These are phyloP conservation scores for Carex littledalei DNA, from an alignment of 176 grass and related monocot species.

Conservation along the genomic window DNA sequence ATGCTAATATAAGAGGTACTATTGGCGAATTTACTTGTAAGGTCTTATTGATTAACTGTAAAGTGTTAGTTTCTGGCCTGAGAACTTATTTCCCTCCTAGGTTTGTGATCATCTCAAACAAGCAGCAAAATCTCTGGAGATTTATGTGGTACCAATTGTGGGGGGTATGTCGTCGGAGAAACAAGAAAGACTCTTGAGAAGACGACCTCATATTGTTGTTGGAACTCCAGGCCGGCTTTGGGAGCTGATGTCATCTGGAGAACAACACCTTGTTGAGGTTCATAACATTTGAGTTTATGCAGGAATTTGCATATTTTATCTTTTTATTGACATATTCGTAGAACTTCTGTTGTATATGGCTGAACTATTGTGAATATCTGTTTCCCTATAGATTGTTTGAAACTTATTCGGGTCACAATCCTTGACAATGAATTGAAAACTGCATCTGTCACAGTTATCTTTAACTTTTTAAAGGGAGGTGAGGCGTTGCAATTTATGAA, in stretches of 20 bases:
- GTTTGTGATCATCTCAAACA: constrained; percentile 85
- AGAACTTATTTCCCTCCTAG: constrained; percentile 25
- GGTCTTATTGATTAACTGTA: not conserved
- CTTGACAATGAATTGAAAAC: not conserved
- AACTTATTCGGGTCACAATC: not conserved
- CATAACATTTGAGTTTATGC: constrained; percentile 12
- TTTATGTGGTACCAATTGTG: constrained; percentile 72
- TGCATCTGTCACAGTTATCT: not conserved
- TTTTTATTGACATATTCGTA: not conserved
- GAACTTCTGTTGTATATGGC: not conserved
- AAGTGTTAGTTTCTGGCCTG: not conserved
- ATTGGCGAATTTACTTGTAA: not conserved
- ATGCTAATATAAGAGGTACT: not conserved
- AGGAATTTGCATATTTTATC: not conserved
- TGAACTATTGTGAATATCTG: not conserved
- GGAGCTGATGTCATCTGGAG: constrained; percentile 80
- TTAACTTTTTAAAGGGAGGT: not conserved
- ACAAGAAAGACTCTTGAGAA: constrained; percentile 79
- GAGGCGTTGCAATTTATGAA: not conserved
- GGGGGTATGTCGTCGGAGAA: constrained; percentile 92
- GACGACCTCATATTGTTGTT: constrained; percentile 82
- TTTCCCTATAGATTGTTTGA: not conserved
- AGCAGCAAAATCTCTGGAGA: constrained; percentile 61
- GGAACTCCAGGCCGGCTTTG: constrained; percentile 92
- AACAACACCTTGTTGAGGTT: constrained; percentile 75